A percentile compares a stretch with the other conserved stretches of the same genome.
Conservation (phyloP, 441 rosid species). For the Gossypium trilobum region DNA sequence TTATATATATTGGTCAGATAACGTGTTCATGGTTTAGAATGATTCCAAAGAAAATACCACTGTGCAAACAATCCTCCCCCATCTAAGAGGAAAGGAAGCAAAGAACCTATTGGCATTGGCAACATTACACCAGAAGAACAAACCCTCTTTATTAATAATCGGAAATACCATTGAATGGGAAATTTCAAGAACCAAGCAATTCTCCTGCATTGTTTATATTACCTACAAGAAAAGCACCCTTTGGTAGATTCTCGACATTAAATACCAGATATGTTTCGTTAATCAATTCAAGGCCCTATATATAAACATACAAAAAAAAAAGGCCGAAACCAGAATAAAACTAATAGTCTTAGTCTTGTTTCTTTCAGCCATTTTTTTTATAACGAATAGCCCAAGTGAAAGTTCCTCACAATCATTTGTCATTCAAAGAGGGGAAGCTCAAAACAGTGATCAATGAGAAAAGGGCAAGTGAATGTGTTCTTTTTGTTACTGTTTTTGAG, state of each 20-base stretch:
- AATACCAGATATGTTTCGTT: not conserved
- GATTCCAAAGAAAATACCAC: not conserved
- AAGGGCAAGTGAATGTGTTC: not conserved
- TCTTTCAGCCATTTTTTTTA: not conserved
- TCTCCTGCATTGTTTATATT: slow-evolving; percentile 17
- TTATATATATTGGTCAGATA: not conserved
- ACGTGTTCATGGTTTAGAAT: not conserved
- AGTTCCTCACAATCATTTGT: slow-evolving; percentile 7
- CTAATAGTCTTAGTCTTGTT: not conserved
- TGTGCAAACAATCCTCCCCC: not conserved
- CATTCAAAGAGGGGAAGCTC: not conserved
- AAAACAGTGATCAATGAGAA: not conserved
- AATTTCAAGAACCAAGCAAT: slow-evolving; percentile 14
- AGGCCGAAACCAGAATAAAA: not conserved
- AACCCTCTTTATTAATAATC: not conserved
- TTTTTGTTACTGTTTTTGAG: slow-evolving; percentile 7
- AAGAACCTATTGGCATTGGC: not conserved
- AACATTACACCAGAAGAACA: not conserved
- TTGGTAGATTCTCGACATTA: not conserved
- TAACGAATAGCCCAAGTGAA: not conserved
- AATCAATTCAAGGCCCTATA: not conserved
- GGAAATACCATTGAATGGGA: not conserved
- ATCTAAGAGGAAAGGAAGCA: not conserved
- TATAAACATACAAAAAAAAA: not conserved
- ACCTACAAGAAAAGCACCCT: slow-evolving; percentile 17